A percentile compares a stretch with the other conserved stretches of the same genome.
Evolutionary conservation across 768 basidiomycete species (phyloP).

Genomic region (Mycena rebaudengoi): DNA sequence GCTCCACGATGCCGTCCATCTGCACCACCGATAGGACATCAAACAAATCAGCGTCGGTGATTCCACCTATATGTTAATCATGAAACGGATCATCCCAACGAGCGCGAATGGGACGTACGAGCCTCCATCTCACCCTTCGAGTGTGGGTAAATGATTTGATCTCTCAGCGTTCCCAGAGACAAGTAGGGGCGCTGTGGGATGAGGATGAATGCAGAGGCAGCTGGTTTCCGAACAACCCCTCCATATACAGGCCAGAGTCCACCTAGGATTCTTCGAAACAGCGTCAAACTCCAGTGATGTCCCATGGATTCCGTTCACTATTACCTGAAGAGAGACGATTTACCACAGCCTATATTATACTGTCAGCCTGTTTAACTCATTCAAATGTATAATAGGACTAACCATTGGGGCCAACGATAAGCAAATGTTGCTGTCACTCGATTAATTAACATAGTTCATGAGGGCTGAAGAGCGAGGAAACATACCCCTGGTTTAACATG

Average conservation of each 20-base stretch:
- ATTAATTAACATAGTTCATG: background rate
- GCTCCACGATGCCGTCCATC: constrained; percentile 86
- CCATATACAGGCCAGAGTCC: constrained; percentile 80
- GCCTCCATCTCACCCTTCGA: constrained; percentile 80
- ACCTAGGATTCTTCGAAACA: constrained; percentile 62
- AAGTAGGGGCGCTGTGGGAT: constrained; percentile 97
- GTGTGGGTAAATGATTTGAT: constrained; percentile 97
- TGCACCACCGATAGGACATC: constrained; percentile 79
- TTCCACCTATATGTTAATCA: constrained; percentile 55
- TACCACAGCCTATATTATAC: constrained; percentile 73
- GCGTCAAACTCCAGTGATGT: no score
- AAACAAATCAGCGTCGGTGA: constrained; percentile 79
- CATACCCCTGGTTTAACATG: constrained; percentile 85
- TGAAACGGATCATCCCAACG: background rate
- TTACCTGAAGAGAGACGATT: constrained; percentile 89
- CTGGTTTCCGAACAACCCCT: constrained; percentile 89
- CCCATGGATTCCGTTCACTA: background rate
- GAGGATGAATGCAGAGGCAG: constrained; percentile 87
- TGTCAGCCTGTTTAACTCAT: background rate
- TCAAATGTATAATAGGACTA: constrained; percentile 8
- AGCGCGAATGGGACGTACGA: constrained; percentile 53
- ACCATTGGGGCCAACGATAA: constrained; percentile 97
- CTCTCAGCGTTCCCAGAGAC: constrained; percentile 91
- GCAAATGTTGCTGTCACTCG: constrained; percentile 80
- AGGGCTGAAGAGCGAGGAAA: constrained; percentile 12